A percentile compares a stretch with the other conserved stretches of the same genome.
Evolutionary conservation across 2,329 filamentous ascomycete species (phyloP).

Genomic region (Chrysosporium keratinophilum): DNA sequence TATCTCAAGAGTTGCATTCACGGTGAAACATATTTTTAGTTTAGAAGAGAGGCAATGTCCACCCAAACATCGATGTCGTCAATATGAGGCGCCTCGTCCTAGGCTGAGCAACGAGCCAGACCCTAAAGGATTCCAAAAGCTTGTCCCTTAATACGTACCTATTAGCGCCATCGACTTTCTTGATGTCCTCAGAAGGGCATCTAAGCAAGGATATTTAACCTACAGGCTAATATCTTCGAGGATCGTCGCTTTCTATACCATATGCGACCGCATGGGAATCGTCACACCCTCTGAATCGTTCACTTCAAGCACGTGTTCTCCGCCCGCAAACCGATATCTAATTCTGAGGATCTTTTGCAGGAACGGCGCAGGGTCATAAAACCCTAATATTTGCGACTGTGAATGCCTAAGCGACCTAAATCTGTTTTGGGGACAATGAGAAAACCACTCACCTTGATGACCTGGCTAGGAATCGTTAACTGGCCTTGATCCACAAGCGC

Average conservation of each 20-base stretch:
- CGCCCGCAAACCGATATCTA: conserved; percentile 34
- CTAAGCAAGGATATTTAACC: not conserved
- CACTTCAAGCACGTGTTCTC: conserved; percentile 31
- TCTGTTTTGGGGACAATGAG: not conserved
- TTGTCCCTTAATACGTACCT: not conserved
- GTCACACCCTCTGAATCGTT: conserved; percentile 29
- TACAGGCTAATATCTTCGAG: not conserved
- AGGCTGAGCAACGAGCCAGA: not conserved
- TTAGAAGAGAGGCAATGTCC: not conserved
- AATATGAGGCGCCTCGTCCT: not conserved
- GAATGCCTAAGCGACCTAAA: conserved; percentile 18
- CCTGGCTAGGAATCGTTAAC: conserved; percentile 28
- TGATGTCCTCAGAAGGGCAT: not conserved
- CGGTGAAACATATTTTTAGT: not conserved
- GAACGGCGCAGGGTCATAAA: conserved; percentile 37
- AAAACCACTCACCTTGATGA: conserved; percentile 25
- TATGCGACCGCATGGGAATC: conserved; percentile 33
- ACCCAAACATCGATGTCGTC: not conserved
- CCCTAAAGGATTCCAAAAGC: not conserved
- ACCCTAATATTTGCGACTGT: conserved; percentile 36
- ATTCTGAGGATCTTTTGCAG: conserved; percentile 32
- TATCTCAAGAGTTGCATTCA: not conserved
- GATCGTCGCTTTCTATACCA: conserved; percentile 15
- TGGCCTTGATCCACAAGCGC: conserved; percentile 36
- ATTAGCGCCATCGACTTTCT: not conserved